Evolutionary conservation across 257 asterid species (phyloP).

Genomic region (Leptodermis oblonga): DNA sequence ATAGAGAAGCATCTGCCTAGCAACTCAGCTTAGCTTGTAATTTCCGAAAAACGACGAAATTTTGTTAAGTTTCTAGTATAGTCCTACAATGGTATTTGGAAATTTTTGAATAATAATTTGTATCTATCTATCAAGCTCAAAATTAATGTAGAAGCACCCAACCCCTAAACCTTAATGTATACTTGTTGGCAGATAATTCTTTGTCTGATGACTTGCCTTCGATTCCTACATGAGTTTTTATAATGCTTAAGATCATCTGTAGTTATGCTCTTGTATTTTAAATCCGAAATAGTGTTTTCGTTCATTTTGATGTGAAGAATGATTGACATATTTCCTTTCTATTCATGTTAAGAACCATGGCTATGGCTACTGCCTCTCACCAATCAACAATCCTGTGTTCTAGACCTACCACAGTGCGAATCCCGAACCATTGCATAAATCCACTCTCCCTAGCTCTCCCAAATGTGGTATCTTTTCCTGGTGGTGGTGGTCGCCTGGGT

Average conservation of each 20-base stretch:
- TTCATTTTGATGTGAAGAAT: not conserved
- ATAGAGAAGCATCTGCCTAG: not conserved
- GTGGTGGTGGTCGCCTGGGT: not conserved
- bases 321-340: not conserved
- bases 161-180: too few relatives aligned
- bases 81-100: too few relatives aligned
- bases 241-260: not conserved
- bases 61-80: too few relatives aligned
- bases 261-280: not conserved
- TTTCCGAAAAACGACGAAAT: too few relatives aligned
- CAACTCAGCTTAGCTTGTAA: too few relatives aligned
- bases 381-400: not conserved
- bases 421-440: not conserved
- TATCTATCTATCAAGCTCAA: too few relatives aligned
- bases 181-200: too few relatives aligned
- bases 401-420: not conserved
- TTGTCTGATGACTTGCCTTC: not conserved
- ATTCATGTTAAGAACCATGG: not conserved
- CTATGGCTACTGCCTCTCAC: constrained; percentile 2
- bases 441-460: not conserved
- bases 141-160: too few relatives aligned
- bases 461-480: not conserved
- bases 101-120: too few relatives aligned
- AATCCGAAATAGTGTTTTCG: not conserved
- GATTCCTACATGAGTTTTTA: not conserved